Evolutionary conservation across 768 basidiomycete species (phyloP).

Genomic region (Hericium alpestre): DNA sequence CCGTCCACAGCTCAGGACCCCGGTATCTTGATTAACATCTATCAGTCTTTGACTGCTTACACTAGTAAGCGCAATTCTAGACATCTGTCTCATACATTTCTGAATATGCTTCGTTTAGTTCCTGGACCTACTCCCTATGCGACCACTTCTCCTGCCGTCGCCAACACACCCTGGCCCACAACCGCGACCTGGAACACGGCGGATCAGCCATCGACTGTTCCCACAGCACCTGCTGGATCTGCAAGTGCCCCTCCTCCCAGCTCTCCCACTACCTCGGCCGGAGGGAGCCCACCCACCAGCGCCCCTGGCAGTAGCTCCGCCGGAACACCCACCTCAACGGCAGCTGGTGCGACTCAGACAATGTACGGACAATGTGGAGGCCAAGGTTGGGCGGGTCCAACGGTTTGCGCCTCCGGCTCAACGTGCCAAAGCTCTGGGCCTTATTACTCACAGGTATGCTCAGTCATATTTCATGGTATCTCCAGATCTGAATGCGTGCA

Average conservation of each 20-base stretch:
- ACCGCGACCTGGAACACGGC: constrained; percentile 43
- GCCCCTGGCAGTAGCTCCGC: not conserved
- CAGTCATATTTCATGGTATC: too few relatives aligned
- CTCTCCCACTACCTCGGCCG: not conserved
- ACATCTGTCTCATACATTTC: constrained; percentile 9
- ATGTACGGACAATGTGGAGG: constrained; percentile 2
- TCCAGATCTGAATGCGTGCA: too few relatives aligned
- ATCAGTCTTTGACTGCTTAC: constrained; percentile 31
- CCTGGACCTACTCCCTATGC: constrained; percentile 43
- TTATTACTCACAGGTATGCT: constrained; percentile 2
- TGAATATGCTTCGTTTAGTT: constrained; percentile 19
- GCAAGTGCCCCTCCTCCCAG: not conserved
- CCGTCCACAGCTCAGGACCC: constrained; percentile 5
- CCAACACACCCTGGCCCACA: constrained; percentile 32
- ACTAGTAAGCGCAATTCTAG: constrained; percentile 20
- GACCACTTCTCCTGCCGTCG: constrained; percentile 28
- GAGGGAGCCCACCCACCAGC: not conserved
- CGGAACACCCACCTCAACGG: not conserved
- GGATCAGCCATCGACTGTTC: constrained; percentile 34
- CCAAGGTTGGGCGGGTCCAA: not conserved
- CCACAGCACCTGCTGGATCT: constrained; percentile 20
- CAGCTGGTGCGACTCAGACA: not conserved
- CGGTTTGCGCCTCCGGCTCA: not conserved
- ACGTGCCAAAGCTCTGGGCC: not conserved
- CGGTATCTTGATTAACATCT: constrained; percentile 39